A percentile compares a stretch with the other conserved stretches of the same genome.
Conservation (phyloP, 805 yeast species). For the Teunomyces aglyptinius region DNA sequence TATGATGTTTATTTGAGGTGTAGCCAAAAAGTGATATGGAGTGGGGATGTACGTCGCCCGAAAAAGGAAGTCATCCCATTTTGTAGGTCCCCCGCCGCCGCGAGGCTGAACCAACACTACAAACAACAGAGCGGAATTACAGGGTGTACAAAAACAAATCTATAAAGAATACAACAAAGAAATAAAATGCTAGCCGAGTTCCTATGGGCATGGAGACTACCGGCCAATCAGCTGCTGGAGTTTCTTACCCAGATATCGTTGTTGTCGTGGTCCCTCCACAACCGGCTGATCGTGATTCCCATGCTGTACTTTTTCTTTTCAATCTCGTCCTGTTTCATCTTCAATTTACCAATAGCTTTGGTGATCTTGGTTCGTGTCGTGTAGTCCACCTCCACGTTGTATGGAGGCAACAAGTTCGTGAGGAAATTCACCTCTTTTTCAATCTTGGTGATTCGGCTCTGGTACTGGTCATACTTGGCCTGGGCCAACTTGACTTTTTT, state of each 20-base stretch:
- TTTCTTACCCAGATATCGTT: slow-evolving; percentile 43
- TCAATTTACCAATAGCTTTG: slow-evolving; percentile 39
- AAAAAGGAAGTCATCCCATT: background rate
- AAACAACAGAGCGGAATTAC: background rate
- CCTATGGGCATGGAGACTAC: background rate
- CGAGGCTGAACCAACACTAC: background rate
- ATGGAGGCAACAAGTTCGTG: slow-evolving; percentile 40
- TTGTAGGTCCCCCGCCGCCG: background rate
- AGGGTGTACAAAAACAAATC: background rate
- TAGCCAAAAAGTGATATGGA: too few relatives aligned
- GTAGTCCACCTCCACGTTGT: slow-evolving; percentile 43
- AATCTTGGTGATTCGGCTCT: slow-evolving; percentile 32
- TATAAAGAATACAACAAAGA: slow-evolving; percentile 1
- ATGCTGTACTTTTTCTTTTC: slow-evolving; percentile 40
- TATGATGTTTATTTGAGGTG: too few relatives aligned
- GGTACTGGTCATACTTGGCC: slow-evolving; percentile 34
- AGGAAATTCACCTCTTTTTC: slow-evolving; percentile 40
- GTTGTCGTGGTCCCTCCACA: slow-evolving; percentile 43
- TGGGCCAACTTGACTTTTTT: slow-evolving; percentile 21
- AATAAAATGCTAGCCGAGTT: background rate
- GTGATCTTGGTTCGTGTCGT: slow-evolving; percentile 39
- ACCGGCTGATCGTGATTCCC: slow-evolving; percentile 42
- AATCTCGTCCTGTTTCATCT: slow-evolving; percentile 39
- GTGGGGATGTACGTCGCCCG: background rate
- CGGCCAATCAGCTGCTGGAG: slow-evolving; percentile 15